Evolutionary conservation across 257 asterid species (phyloP).

Genomic region (Solanum medicagineum): DNA sequence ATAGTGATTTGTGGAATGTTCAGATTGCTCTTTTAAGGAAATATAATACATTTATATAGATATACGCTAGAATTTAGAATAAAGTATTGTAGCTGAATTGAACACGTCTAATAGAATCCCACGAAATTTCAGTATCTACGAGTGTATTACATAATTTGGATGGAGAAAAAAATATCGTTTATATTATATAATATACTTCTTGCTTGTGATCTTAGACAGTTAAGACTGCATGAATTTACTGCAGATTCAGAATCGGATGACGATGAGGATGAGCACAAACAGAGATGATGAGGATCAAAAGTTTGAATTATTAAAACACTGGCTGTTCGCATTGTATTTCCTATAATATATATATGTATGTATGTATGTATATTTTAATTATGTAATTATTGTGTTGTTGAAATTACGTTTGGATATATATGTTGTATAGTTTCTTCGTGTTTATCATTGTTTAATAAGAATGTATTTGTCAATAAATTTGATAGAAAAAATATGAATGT

Average conservation of each 20-base stretch:
- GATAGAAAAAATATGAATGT: too few relatives aligned
- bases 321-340: not conserved
- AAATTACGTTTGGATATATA: not conserved
- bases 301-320: not conserved
- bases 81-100: too few relatives aligned
- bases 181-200: not conserved
- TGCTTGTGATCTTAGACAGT: not conserved
- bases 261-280: conserved; percentile 5
- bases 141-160: not conserved
- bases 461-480: too few relatives aligned
- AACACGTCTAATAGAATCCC: too few relatives aligned
- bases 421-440: not conserved
- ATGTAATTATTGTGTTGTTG: not conserved
- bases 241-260: conserved; percentile 15
- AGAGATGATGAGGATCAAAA: not conserved
- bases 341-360: not conserved
- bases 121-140: too few relatives aligned
- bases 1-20: too few relatives aligned
- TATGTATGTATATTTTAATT: not conserved
- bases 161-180: not conserved
- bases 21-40: too few relatives aligned
- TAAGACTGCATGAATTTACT: not conserved
- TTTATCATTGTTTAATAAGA: not conserved
- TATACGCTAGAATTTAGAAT: too few relatives aligned
- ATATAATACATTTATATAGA: too few relatives aligned